Evolutionary conservation across 495 filamentous ascomycete genomes (phyloP).

Genomic region (Penicillium subrubescens): DNA sequence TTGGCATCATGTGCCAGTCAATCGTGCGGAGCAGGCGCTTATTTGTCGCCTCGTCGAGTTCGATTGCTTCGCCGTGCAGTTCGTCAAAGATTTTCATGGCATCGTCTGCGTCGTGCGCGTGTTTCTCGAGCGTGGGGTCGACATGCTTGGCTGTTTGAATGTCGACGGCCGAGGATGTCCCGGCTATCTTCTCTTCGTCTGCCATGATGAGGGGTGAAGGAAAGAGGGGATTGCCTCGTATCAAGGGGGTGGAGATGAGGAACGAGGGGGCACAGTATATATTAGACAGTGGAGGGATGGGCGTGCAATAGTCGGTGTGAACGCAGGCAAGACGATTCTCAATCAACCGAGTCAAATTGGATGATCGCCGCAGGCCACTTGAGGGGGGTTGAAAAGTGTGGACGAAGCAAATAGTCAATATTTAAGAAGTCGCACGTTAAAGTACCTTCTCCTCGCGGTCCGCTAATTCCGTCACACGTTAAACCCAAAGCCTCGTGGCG

Average conservation of each 20-base stretch:
- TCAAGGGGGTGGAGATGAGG: neutral
- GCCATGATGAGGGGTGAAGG: slow-evolving; percentile 29
- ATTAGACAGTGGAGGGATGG: neutral
- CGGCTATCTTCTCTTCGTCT: slow-evolving; percentile 23
- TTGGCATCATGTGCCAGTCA: slow-evolving; percentile 64
- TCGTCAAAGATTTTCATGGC: slow-evolving; percentile 59
- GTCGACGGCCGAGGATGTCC: slow-evolving; percentile 27
- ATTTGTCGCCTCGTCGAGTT: slow-evolving; percentile 59
- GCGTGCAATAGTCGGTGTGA: neutral
- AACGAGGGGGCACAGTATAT: too few relatives aligned
- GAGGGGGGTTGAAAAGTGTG: neutral
- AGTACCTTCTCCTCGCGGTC: neutral
- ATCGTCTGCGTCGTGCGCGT: slow-evolving; percentile 61
- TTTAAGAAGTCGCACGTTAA: neutral
- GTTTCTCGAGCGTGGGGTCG: slow-evolving; percentile 48
- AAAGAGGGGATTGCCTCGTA: too few relatives aligned
- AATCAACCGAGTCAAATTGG: neutral
- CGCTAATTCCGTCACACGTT: neutral
- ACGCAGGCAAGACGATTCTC: neutral
- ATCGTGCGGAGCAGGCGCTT: slow-evolving; percentile 57
- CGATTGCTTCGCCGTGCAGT: slow-evolving; percentile 47
- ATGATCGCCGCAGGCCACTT: neutral
- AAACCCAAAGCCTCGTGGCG: neutral
- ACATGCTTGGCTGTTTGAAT: slow-evolving; percentile 27
- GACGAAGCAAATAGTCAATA: neutral